Base-by-base conservation (phyloP, 2,329 filamentous ascomycete species). In the Nothophaeocryptopus gaeumannii region DNA sequence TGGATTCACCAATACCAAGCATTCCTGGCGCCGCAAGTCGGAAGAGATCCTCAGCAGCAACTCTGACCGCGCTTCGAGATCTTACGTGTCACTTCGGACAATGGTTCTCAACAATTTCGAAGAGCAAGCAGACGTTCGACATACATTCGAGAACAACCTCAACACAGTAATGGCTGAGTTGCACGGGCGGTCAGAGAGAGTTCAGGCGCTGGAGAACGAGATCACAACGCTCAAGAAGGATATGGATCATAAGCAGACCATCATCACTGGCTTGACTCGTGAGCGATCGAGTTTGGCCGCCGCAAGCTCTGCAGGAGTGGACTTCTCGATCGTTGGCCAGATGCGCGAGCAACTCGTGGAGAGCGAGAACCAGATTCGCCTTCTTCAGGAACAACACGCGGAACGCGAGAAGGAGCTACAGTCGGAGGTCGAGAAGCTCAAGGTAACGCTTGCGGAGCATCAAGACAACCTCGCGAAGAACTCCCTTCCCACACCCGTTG, bases 241-340 rank as follows among this genome's bases (percentile, higher is more conserved):
- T 70, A 95, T 97, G 86, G 93, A 99, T 66, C 85, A 82, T 55
- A 99, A 99, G 80, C 90, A 92, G 77, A 88, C 89, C 29, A 91
- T 99, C 65, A 97, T 99, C 61, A 89, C 89, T 29, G 93, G 93
- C 5, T 77, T 99, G 56, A 95, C 93, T 3, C 85, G 93, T 46
- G 95, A 99, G 70, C 80, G 95, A 51, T 92, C 89, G 2, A 96
- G 90, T 72, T 79, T 96, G 72, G 89, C 92, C 67, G 80, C 78
- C 67, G 77, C 79, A 2, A 86, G 87, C 33, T 58, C 55, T 10
- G 54, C 16, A 87, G 56, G 90, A 7, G 85, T 96, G 65, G 93
- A 99, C 65, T 95, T 96, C 67, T 91, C 89, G 0, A 84, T 96
- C 57, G 85, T 97, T 30, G 86, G 89, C 4, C 86, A 85, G 12